These are phyloP conservation scores for Zymoseptoria ardabiliae DNA, from an alignment of 2,329 filamentous ascomycete genomes.

Conservation along the genomic window DNA sequence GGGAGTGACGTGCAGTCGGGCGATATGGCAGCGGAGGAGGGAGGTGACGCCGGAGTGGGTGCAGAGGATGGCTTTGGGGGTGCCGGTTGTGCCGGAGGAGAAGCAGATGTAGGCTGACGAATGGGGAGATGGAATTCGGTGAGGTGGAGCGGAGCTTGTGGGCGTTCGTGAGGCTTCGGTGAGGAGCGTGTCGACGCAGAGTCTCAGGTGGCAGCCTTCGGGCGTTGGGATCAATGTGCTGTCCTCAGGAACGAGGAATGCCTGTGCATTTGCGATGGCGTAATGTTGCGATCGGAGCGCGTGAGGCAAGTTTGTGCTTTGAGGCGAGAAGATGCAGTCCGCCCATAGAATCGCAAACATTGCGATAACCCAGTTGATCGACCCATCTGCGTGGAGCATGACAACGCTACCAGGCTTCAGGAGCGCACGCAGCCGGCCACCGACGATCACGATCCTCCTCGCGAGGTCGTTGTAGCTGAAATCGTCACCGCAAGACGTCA, in stretches of 20 bases:
- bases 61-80: slow-evolving; percentile 2
- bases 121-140: background rate
- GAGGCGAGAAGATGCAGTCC: slow-evolving; percentile 4
- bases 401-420: background rate
- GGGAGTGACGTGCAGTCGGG: background rate
- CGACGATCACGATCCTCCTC: background rate
- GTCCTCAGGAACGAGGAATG: background rate
- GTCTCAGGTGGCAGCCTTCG: background rate
- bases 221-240: background rate
- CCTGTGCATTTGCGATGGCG: background rate
- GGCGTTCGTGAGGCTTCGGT: background rate
- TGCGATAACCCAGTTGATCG: slow-evolving; percentile 1
- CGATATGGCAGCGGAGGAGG: background rate
- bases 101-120: slow-evolving; percentile 2
- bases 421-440: background rate
- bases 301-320: background rate
- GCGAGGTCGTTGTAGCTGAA: background rate
- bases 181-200: background rate
- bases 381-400: slow-evolving; percentile 3
- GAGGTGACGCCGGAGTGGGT: background rate
- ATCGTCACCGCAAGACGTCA: background rate
- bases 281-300: slow-evolving; percentile 1
- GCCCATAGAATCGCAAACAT: slow-evolving; percentile 3
- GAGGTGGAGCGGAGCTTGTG: background rate
- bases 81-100: slow-evolving; percentile 2